Evolutionary conservation across 202 grass and related monocot species (phyloP).

Genomic region (Setaria viridis): DNA sequence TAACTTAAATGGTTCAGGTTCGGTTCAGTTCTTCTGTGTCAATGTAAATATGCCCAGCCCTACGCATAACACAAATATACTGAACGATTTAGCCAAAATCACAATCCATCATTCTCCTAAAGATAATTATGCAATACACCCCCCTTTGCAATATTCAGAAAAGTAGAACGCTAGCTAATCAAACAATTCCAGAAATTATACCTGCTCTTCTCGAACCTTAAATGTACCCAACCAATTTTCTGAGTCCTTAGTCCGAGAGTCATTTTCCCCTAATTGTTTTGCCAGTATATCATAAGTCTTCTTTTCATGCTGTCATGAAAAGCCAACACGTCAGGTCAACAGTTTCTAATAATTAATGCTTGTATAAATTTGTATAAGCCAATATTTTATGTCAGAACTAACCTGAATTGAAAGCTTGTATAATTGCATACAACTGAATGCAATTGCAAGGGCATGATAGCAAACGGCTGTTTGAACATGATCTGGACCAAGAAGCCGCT

Average conservation of each 20-base stretch:
- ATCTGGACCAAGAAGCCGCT: slow-evolving; percentile 84
- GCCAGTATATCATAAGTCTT: slow-evolving; percentile 89
- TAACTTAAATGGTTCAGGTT: background rate
- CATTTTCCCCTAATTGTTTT: slow-evolving; percentile 87
- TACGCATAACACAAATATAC: no score
- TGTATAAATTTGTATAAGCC: background rate
- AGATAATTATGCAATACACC: background rate
- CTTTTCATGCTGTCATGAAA: slow-evolving; percentile 84
- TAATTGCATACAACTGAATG: slow-evolving; percentile 88
- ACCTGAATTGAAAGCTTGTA: slow-evolving; percentile 98
- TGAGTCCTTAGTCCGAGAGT: slow-evolving; percentile 88
- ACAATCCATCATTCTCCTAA: background rate
- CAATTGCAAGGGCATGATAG: slow-evolving; percentile 98
- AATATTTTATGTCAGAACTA: slow-evolving; percentile 31
- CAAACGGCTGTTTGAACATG: slow-evolving; percentile 98
- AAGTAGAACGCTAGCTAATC: background rate
- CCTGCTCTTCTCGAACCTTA: slow-evolving; percentile 78
- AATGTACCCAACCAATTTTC: slow-evolving; percentile 97
- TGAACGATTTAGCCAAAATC: no score
- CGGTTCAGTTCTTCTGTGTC: background rate
- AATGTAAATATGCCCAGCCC: no score
- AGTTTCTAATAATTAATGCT: background rate
- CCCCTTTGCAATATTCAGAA: background rate
- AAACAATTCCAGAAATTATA: slow-evolving; percentile 40
- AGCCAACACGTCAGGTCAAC: slow-evolving; percentile 12